Evolutionary conservation across 768 basidiomycete species (phyloP), one percentile per base, ranked within the genome.

Genomic region (Rubroboletus satanas): DNA sequence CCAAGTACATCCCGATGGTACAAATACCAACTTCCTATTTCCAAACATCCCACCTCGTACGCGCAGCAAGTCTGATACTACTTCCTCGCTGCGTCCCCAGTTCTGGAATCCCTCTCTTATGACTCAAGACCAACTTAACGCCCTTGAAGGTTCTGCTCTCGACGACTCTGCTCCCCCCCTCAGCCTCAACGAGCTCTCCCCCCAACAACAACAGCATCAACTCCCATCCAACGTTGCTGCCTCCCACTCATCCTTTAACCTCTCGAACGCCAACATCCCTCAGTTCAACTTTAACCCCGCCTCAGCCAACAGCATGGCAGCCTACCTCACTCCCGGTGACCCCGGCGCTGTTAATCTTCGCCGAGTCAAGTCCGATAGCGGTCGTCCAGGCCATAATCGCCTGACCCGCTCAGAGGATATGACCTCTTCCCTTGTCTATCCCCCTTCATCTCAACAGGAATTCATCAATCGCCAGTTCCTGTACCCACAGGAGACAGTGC

Each of bases 391-490:
- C 8, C 79, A 80, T 49, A 73, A 76, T 60, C 75, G 86, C 15
- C 75, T 76, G 18, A 79, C 79, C 32, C 82, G 84, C 57, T 83
- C 82, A 38, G 87, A 89, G 67, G 88, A 88, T 62, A 73, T 85
- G 38, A 69, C 71, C 10, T 62, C 69, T 14, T 69, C 65, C 7
- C 2, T 64, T 0, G 0, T 69, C 32, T 73, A 64, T 32, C 72
- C 72, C 23, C 69, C 75, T 14, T 70, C 67, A 11, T 67, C 74
- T 46, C 75, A 78, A 37, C 72, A 73, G 50, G 76, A 77, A 11
- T 76, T 77, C 66, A 71, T 79, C 55, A 66, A 66, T 48, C 70
- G 67, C 37, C 77, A 78, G 50, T 79, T 66, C 68, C 69, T 80
- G 38, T 74, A 77, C 54, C 77, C 77, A 31, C 66, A 72, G 45